Evolutionary conservation across 192 early-diverging fungal species (phyloP), one percentile per base, ranked within the genome.

Genomic region (Backusella tarrabulga): DNA sequence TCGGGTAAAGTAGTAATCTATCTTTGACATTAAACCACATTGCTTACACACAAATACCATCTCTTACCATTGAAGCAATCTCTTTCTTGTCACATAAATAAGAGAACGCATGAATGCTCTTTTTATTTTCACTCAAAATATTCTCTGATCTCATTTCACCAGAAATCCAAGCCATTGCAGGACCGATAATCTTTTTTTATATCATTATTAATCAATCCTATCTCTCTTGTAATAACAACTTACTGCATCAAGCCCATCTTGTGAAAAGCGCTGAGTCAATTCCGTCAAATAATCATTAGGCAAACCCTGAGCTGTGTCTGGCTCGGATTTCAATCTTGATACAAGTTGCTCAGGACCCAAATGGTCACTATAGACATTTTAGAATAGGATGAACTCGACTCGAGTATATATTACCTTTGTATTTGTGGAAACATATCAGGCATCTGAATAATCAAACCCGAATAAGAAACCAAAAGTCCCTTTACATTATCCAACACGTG

Each of bases 361-460:
- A 12, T 34, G n/a, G 23, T 36, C 50, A 23, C 32, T 32, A 32
- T 32, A 32, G 32, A 32, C 32, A 32, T 32, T 32, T 32, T 32
- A 32, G 32, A 32, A 32, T 32, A 32, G 32, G 32, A 32, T 32
- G 32, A 32, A 32, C 32, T 32, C 32, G 32, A 32, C 32, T 32
- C 32, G 32, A 32, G 32, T 32, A 32, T 32, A 2, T 12, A 14
- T n/a, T 63, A 63, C 56, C 56, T 63, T 63, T 63, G 56, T 4
- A 83, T 67, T 75, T 95, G 95, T 29, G 96, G 90, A 75, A 97
- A 97, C 90, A 94, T 94, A 29, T 94, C 96, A n/a, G 93, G 92
- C 74, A 95, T 88, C 67, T 93, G 95, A 40, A 98, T 75, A 50
- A 94, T 85, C 35, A 97, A 84, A 6, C 94, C 94, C 67, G 89